These are phyloP conservation scores for Solanum hybrid DNA, from an alignment of 305 asterid species.

Conservation along the genomic window DNA sequence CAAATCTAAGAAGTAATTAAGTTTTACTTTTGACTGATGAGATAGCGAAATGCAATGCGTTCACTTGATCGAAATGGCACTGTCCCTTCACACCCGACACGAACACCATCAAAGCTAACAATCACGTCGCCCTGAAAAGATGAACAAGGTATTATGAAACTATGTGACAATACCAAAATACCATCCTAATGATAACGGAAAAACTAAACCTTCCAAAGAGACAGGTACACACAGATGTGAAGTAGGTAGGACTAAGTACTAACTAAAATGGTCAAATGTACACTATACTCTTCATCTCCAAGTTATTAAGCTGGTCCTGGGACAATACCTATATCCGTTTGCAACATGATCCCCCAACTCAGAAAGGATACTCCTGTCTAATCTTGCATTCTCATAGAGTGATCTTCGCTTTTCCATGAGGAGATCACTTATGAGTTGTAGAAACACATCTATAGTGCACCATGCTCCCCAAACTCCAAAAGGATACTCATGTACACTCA, in stretches of 20 bases:
- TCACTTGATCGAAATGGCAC: constrained; percentile 89
- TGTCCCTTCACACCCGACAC: constrained; percentile 92
- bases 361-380: neutral
- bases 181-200: neutral
- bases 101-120: constrained; percentile 80
- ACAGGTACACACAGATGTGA: neutral
- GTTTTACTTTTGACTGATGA: constrained; percentile 78
- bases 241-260: neutral
- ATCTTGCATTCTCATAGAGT: neutral
- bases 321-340: neutral
- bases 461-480: neutral
- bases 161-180: neutral
- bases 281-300: neutral
- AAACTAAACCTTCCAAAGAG: neutral
- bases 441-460: neutral
- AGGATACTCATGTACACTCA: neutral
- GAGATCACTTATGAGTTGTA: neutral
- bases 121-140: constrained; percentile 85
- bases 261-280: neutral
- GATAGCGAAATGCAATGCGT: constrained; percentile 96
- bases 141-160: constrained; percentile 1
- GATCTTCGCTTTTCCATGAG: neutral
- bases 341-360: neutral
- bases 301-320: neutral
- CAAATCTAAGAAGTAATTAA: constrained; percentile 2